A percentile compares a stretch with the other conserved stretches of the same genome.
These are phyloP conservation scores for Panaeolus papilionaceus DNA, from an alignment of 768 basidiomycete species.

Conservation along the genomic window DNA sequence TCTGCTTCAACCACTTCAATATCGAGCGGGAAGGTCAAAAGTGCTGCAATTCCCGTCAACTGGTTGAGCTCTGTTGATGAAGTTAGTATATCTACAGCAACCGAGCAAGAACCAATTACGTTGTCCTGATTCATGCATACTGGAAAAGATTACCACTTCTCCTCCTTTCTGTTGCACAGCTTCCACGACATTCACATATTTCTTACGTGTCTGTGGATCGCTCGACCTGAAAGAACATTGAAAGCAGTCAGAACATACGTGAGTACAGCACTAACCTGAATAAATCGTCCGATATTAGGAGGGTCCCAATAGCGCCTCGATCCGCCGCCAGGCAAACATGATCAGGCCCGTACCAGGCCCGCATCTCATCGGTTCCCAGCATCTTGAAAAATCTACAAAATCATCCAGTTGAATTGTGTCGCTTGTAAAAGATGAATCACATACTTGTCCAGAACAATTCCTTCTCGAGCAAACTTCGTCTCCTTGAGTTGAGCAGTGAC, in stretches of 20 bases:
- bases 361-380: constrained; percentile 91
- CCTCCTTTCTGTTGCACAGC: constrained; percentile 87
- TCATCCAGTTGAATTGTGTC: constrained; percentile 13
- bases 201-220: constrained; percentile 77
- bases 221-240: constrained; percentile 61
- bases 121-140: constrained; percentile 99
- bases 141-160: constrained; percentile 96
- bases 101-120: constrained; percentile 57
- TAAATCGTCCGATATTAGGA: constrained; percentile 93
- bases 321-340: constrained; percentile 93
- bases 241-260: background rate
- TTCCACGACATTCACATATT: constrained; percentile 89
- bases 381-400: constrained; percentile 91
- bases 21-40: constrained; percentile 95
- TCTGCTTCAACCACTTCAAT: constrained; percentile 95
- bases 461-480: constrained; percentile 96
- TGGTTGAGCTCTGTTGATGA: constrained; percentile 84
- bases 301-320: constrained; percentile 90
- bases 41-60: constrained; percentile 93
- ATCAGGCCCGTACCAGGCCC: constrained; percentile 98
- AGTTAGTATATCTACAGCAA: constrained; percentile 17
- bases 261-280: constrained; percentile 67
- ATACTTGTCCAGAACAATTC: constrained; percentile 88
- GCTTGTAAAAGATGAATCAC: constrained; percentile 13
- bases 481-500: constrained; percentile 82